A percentile compares a stretch with the other conserved stretches of the same genome.
Conservation (phyloP, 2,329 filamentous ascomycete species). For the Truncatella angustata region DNA sequence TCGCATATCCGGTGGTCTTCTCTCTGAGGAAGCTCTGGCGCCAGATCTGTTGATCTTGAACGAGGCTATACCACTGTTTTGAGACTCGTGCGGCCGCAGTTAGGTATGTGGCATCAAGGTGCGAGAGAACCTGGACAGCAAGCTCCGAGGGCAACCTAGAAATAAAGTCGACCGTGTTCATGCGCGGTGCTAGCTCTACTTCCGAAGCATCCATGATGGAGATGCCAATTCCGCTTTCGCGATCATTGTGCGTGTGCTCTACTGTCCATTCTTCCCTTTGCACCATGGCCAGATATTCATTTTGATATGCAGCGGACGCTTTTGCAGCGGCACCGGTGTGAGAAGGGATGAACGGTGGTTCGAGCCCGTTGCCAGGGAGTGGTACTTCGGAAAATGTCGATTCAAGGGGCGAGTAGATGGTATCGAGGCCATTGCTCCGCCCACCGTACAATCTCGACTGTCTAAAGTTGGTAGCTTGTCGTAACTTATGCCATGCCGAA, state of each 20-base stretch:
- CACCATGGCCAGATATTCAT: conserved; percentile 40
- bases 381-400: conserved; percentile 32
- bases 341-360: conserved; percentile 59
- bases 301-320: conserved; percentile 58
- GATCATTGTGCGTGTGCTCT: conserved; percentile 52
- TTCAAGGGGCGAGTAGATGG: conserved; percentile 36
- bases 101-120: conserved; percentile 53
- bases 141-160: conserved; percentile 54
- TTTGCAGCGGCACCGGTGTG: conserved; percentile 61
- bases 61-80: conserved; percentile 44
- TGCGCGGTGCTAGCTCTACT: conserved; percentile 31
- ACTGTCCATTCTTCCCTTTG: conserved; percentile 43
- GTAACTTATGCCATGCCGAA: conserved; percentile 49
- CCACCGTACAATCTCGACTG: conserved; percentile 46
- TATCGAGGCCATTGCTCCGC: conserved; percentile 32
- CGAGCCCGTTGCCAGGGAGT: conserved; percentile 47
- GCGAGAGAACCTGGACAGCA: conserved; percentile 55
- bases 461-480: conserved; percentile 50
- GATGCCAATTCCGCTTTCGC: conserved; percentile 65
- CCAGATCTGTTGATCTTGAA: conserved; percentile 59
- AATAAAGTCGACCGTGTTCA: conserved; percentile 56
- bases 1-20: conserved; percentile 60
- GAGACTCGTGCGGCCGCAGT: conserved; percentile 50
- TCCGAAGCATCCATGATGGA: conserved; percentile 42
- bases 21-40: conserved; percentile 61